Evolutionary conservation across 441 rosid genomes (phyloP).

Genomic region (Erodium trifolium): DNA sequence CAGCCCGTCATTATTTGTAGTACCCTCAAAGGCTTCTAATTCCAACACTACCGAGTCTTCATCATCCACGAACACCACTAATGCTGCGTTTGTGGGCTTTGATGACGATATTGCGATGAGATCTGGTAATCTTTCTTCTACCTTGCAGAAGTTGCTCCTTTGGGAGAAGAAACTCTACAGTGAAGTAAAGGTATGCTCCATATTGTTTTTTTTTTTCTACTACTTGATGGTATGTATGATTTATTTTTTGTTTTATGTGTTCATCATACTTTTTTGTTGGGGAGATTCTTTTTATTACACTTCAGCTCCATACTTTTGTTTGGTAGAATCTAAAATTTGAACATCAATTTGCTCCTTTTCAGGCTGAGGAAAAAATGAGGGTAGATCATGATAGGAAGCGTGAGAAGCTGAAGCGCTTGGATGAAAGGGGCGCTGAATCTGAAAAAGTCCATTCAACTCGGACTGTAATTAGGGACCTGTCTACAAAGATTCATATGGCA

Average conservation of each 20-base stretch:
- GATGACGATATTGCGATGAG: slow-evolving; percentile 66
- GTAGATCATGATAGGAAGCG: slow-evolving; percentile 61
- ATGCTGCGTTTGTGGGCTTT: slow-evolving; percentile 36
- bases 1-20: slow-evolving; percentile 40
- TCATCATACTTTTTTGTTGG: not conserved
- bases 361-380: slow-evolving; percentile 92
- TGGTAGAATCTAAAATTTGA: not conserved
- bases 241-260: not conserved
- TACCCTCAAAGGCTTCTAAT: slow-evolving; percentile 41
- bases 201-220: not conserved
- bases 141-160: slow-evolving; percentile 67
- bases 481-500: slow-evolving; percentile 77
- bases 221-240: not conserved
- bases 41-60: slow-evolving; percentile 27
- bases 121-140: slow-evolving; percentile 74
- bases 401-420: slow-evolving; percentile 59
- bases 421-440: slow-evolving; percentile 75
- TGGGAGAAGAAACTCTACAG: slow-evolving; percentile 94
- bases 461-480: slow-evolving; percentile 43
- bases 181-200: slow-evolving; percentile 71
- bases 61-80: slow-evolving; percentile 34
- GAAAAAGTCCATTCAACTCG: slow-evolving; percentile 54
- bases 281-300: not conserved
- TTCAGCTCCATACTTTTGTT: not conserved
- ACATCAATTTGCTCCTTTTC: slow-evolving; percentile 7